Conservation (phyloP, 2,329 filamentous ascomycete genomes). For the Diaporthe citri region DNA sequence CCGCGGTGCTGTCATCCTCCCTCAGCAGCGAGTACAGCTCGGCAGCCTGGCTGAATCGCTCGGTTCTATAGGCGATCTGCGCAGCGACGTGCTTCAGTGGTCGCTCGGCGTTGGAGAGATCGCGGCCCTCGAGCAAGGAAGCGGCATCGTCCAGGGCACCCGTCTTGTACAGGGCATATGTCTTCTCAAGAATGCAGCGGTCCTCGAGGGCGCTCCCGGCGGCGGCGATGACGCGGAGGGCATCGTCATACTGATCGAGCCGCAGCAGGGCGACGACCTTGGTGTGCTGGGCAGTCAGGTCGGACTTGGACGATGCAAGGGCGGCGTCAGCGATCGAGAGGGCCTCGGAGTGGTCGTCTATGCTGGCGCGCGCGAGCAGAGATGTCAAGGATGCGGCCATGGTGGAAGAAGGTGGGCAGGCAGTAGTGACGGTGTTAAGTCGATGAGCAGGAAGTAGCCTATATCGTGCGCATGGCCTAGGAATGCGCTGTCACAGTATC, state of each 20-base stretch:
- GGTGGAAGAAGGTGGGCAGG: neutral
- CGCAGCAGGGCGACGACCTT: slow-evolving; percentile 82
- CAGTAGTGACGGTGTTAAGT: neutral
- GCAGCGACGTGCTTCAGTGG: slow-evolving; percentile 68
- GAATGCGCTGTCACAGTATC: neutral
- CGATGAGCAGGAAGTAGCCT: slow-evolving; percentile 4
- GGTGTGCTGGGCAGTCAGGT: slow-evolving; percentile 72
- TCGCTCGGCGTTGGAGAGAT: slow-evolving; percentile 41
- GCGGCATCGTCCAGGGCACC: slow-evolving; percentile 76
- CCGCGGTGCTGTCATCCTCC: slow-evolving; percentile 54
- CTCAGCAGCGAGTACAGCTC: slow-evolving; percentile 73
- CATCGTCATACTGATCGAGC: slow-evolving; percentile 85
- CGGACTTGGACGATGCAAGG: slow-evolving; percentile 69
- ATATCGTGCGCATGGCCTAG: slow-evolving; percentile 29
- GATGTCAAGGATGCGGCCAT: slow-evolving; percentile 60
- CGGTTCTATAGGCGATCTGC: slow-evolving; percentile 80
- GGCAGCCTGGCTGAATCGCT: slow-evolving; percentile 77
- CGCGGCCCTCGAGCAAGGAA: slow-evolving; percentile 50
- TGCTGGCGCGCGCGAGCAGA: slow-evolving; percentile 66
- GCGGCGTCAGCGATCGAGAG: slow-evolving; percentile 74
- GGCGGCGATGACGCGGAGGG: slow-evolving; percentile 75
- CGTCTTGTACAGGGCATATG: slow-evolving; percentile 87
- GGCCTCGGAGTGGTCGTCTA: slow-evolving; percentile 80
- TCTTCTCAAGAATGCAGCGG: slow-evolving; percentile 75
- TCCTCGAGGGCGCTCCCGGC: slow-evolving; percentile 72